Conservation (phyloP, 805 yeast genomes). For the Isabelozyma heimii region DNA sequence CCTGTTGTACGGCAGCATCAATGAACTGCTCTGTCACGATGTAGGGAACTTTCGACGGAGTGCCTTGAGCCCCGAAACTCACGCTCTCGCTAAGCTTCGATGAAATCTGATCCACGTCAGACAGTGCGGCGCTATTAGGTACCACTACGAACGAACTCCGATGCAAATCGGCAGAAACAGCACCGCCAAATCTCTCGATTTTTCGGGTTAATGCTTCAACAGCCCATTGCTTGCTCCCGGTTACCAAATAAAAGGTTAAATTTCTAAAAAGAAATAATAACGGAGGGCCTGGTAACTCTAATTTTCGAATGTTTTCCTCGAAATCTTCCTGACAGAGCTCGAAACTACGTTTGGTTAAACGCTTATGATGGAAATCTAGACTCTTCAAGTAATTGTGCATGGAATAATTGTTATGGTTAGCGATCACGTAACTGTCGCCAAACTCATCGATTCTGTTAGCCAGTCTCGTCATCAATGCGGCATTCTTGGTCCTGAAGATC, state of each 20-base stretch:
- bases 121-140: slow-evolving; percentile 5
- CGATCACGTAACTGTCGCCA: slow-evolving; percentile 59
- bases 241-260: slow-evolving; percentile 29
- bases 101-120: slow-evolving; percentile 12
- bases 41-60: slow-evolving; percentile 23
- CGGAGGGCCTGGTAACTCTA: slow-evolving; percentile 12
- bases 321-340: slow-evolving; percentile 4
- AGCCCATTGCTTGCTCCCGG: neutral
- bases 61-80: neutral
- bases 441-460: slow-evolving; percentile 46
- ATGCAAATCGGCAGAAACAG: slow-evolving; percentile 16
- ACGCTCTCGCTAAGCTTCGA: slow-evolving; percentile 4
- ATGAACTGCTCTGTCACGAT: slow-evolving; percentile 34
- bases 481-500: slow-evolving; percentile 41
- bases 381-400: slow-evolving; percentile 6
- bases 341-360: slow-evolving; percentile 10
- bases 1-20: slow-evolving; percentile 21
- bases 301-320: slow-evolving; percentile 8
- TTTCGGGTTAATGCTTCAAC: slow-evolving; percentile 19
- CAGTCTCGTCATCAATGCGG: slow-evolving; percentile 17
- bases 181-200: slow-evolving; percentile 45
- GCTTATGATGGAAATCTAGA: slow-evolving; percentile 11
- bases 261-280: slow-evolving; percentile 32
- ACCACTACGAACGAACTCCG: slow-evolving; percentile 42
- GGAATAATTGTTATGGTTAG: slow-evolving; percentile 13